A percentile compares a stretch with the other conserved stretches of the same genome.
Conservation (phyloP, 2,329 filamentous ascomycete genomes). For the Ascochyta fabae region DNA sequence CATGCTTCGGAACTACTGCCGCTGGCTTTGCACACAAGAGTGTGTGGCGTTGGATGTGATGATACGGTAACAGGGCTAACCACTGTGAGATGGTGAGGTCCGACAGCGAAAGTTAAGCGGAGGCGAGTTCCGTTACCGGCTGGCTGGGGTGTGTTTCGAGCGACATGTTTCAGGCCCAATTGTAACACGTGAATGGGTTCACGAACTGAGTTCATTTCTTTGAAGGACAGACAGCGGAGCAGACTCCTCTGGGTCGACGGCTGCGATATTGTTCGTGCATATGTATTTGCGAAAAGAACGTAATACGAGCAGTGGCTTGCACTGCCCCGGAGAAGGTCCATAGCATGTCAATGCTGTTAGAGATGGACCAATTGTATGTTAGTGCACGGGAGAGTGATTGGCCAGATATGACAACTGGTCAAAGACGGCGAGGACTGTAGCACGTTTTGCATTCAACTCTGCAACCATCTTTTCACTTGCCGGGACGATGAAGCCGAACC, state of each 20-base stretch:
- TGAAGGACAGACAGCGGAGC: background rate
- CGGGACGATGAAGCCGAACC: slow-evolving; percentile 1
- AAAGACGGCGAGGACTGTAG: background rate
- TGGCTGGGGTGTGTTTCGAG: slow-evolving; percentile 6
- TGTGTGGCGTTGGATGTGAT: background rate
- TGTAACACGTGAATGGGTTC: slow-evolving; percentile 1
- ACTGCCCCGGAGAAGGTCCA: background rate
- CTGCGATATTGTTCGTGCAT: background rate
- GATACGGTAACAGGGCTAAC: background rate
- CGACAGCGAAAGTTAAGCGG: background rate
- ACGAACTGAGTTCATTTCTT: background rate
- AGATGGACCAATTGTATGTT: background rate
- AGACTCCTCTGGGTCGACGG: background rate
- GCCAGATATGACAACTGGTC: background rate
- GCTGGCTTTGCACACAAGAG: background rate
- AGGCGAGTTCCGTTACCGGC: slow-evolving; percentile 3
- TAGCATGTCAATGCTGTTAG: background rate
- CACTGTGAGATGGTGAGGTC: background rate
- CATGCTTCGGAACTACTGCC: background rate
- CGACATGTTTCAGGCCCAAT: slow-evolving; percentile 1
- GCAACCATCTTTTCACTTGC: background rate
- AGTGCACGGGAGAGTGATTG: background rate
- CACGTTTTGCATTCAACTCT: background rate
- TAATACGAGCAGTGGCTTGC: background rate
- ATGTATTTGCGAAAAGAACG: background rate